phyloP scores from a whole-genome alignment of 1,284 basidiomycete species.

The Trametes versicolor region DNA sequence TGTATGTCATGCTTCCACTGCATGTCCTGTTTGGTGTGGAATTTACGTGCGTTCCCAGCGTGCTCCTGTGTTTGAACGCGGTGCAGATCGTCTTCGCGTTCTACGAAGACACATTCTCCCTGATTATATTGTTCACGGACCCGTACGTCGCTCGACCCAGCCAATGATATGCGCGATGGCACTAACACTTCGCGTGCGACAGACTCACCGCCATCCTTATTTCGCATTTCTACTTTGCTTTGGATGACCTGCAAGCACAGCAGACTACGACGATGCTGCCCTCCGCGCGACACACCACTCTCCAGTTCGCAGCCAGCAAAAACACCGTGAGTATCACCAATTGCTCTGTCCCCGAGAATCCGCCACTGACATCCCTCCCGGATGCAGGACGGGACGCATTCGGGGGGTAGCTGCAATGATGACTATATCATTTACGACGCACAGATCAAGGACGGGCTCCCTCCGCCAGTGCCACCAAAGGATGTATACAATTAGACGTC shows the following conservation, averaged over 20 bases:
- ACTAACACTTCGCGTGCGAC: neutral
- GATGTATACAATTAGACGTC: too few relatives aligned
- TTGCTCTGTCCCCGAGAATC: too few relatives aligned
- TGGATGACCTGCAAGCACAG: conserved; percentile 9
- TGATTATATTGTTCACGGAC: conserved; percentile 23
- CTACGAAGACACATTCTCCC: conserved; percentile 3
- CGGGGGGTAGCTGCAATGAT: too few relatives aligned
- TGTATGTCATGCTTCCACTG: conserved; percentile 2
- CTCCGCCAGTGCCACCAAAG: too few relatives aligned
- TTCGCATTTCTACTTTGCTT: conserved; percentile 29
- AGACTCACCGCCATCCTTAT: conserved; percentile 30
- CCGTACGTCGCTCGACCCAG: conserved; percentile 16
- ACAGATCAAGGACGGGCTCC: too few relatives aligned
- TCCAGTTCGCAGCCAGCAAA: neutral
- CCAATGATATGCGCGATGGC: neutral
- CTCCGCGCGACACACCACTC: neutral
- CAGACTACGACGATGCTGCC: conserved; percentile 1
- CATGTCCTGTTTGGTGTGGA: neutral
- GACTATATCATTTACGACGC: too few relatives aligned
- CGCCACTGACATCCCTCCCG: too few relatives aligned
- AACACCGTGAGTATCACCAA: too few relatives aligned
- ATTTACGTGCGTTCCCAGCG: neutral
- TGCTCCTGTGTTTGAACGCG: conserved; percentile 23
- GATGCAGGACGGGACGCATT: too few relatives aligned
- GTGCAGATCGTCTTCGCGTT: conserved; percentile 26